Evolutionary conservation across 2,329 filamentous ascomycete species (phyloP).

Genomic region (Alternaria brassicicola): DNA sequence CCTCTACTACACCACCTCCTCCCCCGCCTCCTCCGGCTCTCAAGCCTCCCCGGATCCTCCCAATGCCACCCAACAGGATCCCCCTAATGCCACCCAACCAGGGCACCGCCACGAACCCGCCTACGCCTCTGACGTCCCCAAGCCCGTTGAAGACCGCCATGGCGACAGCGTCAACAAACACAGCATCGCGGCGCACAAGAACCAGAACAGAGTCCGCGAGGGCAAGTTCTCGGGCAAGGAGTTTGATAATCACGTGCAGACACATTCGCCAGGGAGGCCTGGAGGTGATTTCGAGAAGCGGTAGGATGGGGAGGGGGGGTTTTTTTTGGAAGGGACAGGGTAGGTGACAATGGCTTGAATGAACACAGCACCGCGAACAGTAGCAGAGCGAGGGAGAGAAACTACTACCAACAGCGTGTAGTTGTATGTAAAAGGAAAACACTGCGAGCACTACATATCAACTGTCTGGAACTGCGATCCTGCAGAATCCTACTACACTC

Average conservation of each 20-base stretch:
- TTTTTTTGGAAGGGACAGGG: neutral
- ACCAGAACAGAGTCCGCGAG: slow-evolving; percentile 28
- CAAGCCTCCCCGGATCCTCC: neutral
- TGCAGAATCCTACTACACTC: neutral
- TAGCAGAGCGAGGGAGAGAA: no score
- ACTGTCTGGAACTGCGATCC: neutral
- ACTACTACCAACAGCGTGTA: no score
- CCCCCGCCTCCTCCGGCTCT: neutral
- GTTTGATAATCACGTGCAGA: slow-evolving; percentile 36
- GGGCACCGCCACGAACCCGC: slow-evolving; percentile 15
- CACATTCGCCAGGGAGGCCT: slow-evolving; percentile 25
- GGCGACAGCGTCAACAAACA: slow-evolving; percentile 34
- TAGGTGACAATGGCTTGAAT: neutral
- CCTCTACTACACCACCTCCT: slow-evolving; percentile 22
- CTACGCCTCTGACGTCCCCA: slow-evolving; percentile 28
- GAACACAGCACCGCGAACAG: neutral
- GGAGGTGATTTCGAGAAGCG: slow-evolving; percentile 33
- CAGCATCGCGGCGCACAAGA: slow-evolving; percentile 34
- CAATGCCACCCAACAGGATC: neutral
- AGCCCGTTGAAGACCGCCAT: slow-evolving; percentile 35
- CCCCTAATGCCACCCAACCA: neutral
- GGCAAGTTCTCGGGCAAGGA: slow-evolving; percentile 33
- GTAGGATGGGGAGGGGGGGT: no score
- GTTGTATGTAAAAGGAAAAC: neutral
- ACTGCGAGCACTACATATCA: neutral